A percentile compares a stretch with the other conserved stretches of the same genome.
phyloP scores from a whole-genome alignment of 1,139 yeast species.

The Geotrichum carabidarum region DNA sequence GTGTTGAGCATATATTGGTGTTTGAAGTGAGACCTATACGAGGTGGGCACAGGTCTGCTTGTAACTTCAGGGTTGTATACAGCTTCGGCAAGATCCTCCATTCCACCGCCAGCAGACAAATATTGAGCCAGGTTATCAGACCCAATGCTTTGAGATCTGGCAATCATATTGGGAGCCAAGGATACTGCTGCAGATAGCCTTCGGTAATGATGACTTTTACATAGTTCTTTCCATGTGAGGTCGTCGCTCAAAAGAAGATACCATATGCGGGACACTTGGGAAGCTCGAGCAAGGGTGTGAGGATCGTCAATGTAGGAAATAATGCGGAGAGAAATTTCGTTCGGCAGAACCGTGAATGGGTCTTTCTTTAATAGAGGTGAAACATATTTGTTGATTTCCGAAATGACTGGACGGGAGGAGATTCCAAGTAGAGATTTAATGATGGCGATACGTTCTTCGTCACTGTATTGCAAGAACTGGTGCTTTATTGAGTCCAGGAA shows the following conservation, averaged over 20 bases:
- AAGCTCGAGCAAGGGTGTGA: constrained; percentile 40
- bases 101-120: constrained; percentile 13
- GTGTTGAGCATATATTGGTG: constrained; percentile 41
- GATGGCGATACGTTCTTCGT: constrained; percentile 17
- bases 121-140: constrained; percentile 7
- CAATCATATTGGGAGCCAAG: constrained; percentile 7
- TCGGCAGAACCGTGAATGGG: constrained; percentile 76
- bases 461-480: constrained; percentile 15
- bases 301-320: constrained; percentile 71
- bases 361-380: constrained; percentile 75
- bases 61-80: constrained; percentile 37
- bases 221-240: constrained; percentile 42
- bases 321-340: constrained; percentile 76
- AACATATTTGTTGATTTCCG: constrained; percentile 71
- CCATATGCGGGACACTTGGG: constrained; percentile 44
- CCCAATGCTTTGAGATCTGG: constrained; percentile 12
- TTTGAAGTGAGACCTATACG: constrained; percentile 42
- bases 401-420: constrained; percentile 50
- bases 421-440: constrained; percentile 14
- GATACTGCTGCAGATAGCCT: constrained; percentile 38
- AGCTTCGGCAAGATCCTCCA: constrained; percentile 33
- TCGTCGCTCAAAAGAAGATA: constrained; percentile 41
- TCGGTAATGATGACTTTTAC: constrained; percentile 39
- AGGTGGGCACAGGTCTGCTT: constrained; percentile 34
- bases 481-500: constrained; percentile 12